phyloP scores from a whole-genome alignment of 495 filamentous ascomycete genomes.

The Xylaria sp. region DNA sequence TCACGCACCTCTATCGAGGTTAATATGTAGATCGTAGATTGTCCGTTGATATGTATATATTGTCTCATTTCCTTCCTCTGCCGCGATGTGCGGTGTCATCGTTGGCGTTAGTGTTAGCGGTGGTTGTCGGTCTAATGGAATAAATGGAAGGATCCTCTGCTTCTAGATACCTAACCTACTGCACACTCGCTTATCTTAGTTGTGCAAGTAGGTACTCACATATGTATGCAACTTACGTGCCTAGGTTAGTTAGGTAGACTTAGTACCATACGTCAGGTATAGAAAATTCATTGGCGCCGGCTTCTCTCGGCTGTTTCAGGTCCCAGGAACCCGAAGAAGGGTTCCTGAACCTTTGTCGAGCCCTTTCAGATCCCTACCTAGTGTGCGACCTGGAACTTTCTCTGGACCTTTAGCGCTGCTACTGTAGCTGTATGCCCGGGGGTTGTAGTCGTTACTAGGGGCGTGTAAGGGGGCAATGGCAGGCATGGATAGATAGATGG shows the following conservation, averaged over 20 bases:
- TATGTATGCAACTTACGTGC: background rate
- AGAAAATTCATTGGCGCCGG: background rate
- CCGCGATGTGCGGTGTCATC: background rate
- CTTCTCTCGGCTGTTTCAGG: constrained; percentile 21
- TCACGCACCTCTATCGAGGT: constrained; percentile 3
- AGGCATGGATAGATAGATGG: background rate
- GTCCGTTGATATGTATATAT: background rate
- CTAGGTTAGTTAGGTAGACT: background rate
- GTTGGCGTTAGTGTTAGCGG: background rate
- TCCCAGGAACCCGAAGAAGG: background rate
- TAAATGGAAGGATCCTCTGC: background rate
- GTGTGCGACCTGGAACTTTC: background rate
- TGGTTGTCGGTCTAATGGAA: background rate
- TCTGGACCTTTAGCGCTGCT: background rate
- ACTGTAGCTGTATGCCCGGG: background rate
- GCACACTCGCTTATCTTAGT: background rate
- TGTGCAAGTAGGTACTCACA: background rate
- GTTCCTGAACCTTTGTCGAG: background rate
- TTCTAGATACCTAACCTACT: background rate
- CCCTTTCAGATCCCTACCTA: background rate
- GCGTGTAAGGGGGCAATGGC: background rate
- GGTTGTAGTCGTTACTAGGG: background rate
- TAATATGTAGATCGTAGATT: constrained; percentile 11
- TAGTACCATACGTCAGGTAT: background rate
- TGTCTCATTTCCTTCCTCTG: background rate